A percentile compares a stretch with the other conserved stretches of the same genome.
phyloP scores from a whole-genome alignment of 768 basidiomycete genomes.

The Leucogyrophana mollusca region DNA sequence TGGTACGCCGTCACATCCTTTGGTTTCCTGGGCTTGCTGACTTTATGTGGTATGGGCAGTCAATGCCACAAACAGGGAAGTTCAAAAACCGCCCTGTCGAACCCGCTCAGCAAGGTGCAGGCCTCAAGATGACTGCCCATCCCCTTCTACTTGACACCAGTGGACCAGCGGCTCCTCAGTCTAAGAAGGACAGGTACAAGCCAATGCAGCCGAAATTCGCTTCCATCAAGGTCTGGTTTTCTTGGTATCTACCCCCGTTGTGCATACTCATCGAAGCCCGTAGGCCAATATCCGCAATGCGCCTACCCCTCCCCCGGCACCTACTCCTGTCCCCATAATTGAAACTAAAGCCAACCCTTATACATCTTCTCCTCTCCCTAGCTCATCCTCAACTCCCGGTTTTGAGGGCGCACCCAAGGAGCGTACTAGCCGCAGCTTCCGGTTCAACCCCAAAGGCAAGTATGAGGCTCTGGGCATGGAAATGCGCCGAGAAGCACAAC shows the following conservation, averaged over 20 bases:
- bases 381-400: constrained; percentile 44
- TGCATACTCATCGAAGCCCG: constrained; percentile 1
- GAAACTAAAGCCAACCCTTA: constrained; percentile 74
- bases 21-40: background rate
- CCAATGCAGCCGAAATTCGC: constrained; percentile 99
- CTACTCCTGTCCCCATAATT: constrained; percentile 34
- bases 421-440: constrained; percentile 65
- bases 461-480: constrained; percentile 76
- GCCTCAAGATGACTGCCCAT: constrained; percentile 89
- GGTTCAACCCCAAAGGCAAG: constrained; percentile 92
- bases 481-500: constrained; percentile 68
- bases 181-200: constrained; percentile 91
- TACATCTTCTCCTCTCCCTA: constrained; percentile 39
- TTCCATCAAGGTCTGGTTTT: constrained; percentile 70
- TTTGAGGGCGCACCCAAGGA: constrained; percentile 78
- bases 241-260: background rate
- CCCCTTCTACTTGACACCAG: constrained; percentile 73
- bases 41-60: constrained; percentile 30
- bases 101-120: constrained; percentile 74
- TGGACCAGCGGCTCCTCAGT: constrained; percentile 56
- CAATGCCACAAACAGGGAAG: constrained; percentile 53
- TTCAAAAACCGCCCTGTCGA: constrained; percentile 55
- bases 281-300: constrained; percentile 78
- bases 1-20: constrained; percentile 48
- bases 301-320: constrained; percentile 55